Base-by-base conservation (phyloP, 371 early-diverging fungal species). In the Dinochytrium kinnereticum region DNA sequence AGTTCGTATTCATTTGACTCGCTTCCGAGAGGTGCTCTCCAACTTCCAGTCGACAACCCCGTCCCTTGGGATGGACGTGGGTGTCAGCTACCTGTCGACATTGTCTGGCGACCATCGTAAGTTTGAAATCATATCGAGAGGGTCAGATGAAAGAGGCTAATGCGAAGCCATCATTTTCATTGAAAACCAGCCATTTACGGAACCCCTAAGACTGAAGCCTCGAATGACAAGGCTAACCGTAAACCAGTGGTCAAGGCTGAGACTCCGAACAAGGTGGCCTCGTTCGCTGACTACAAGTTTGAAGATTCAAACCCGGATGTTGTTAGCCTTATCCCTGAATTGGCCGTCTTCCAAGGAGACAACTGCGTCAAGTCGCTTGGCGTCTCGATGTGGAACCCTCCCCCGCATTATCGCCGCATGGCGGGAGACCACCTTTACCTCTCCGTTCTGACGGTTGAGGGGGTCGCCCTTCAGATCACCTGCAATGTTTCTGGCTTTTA, bases 301-400 rank as follows among this genome's bases (percentile, higher is more conserved):
- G 51, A 69, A 19, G 51, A 31, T 10, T 3, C 19, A 17, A 15
- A 17, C 53, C 53, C 30, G 44, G 50, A 38, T 21, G 13, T 21
- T 57, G 15, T 69, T 5, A n/a, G 33, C 26, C 24, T 69, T 30
- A 33, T 73, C 50, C 74, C 74, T 21, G 50, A 68, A 28, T 17
- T 21, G 5, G 10, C 44, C 39, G 33, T 2, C 7, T 2, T 26
- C 2, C 7, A 30, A 3, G 30, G 26, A 17, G 70, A 55, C 5
- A 24, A 40, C 31, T 80, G 80, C 53, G 61, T 97, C 73, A 91
- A 91, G 75, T 87, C 88, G 72, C 76, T 97, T 61, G 71, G 89
- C 17, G 79, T 95, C 36, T 96, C 96, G 65, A 90, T 92, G 24
- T 96, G 96, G 96, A 96, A 96, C 79, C 96, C 96, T 31, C 94